Percentiles rank a stretch among this genome's conserved stretches.
phyloP scores from a whole-genome alignment of 352 stramenopile genomes.

The Phytophthora aleatoria region DNA sequence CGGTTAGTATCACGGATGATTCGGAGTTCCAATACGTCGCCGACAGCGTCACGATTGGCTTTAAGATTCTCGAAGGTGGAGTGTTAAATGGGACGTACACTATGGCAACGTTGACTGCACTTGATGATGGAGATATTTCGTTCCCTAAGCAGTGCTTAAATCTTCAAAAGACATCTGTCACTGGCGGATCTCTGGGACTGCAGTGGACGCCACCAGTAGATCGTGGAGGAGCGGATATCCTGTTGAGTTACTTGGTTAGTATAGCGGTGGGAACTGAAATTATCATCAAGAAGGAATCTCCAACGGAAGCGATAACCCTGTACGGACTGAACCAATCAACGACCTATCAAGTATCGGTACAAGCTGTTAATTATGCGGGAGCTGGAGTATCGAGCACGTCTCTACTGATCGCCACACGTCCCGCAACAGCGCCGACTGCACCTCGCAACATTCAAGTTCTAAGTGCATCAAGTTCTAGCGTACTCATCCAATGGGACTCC shows the following conservation, averaged over 20 bases:
- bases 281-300: conserved; percentile 2
- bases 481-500: conserved; percentile 50
- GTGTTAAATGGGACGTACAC: conserved; percentile 25
- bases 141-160: conserved; percentile 45
- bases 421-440: conserved; percentile 30
- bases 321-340: conserved; percentile 59
- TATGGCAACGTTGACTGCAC: conserved; percentile 38
- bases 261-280: conserved; percentile 16
- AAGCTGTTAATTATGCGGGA: conserved; percentile 40
- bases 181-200: conserved; percentile 49
- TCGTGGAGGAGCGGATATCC: conserved; percentile 33
- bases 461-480: conserved; percentile 40
- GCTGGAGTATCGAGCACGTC: conserved; percentile 23
- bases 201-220: conserved; percentile 50
- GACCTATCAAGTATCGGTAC: conserved; percentile 45
- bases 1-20: conserved; percentile 46
- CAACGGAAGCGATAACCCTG: conserved; percentile 20
- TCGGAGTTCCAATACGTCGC: conserved; percentile 42
- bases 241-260: conserved; percentile 38
- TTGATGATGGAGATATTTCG: conserved; percentile 64
- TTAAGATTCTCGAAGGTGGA: conserved; percentile 47
- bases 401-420: conserved; percentile 34
- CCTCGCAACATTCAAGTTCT: conserved; percentile 40
- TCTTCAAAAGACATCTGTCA: conserved; percentile 28
- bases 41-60: conserved; percentile 45